phyloP scores from a whole-genome alignment of 106 monocot species.

The Phalaenopsis aphrodite region DNA sequence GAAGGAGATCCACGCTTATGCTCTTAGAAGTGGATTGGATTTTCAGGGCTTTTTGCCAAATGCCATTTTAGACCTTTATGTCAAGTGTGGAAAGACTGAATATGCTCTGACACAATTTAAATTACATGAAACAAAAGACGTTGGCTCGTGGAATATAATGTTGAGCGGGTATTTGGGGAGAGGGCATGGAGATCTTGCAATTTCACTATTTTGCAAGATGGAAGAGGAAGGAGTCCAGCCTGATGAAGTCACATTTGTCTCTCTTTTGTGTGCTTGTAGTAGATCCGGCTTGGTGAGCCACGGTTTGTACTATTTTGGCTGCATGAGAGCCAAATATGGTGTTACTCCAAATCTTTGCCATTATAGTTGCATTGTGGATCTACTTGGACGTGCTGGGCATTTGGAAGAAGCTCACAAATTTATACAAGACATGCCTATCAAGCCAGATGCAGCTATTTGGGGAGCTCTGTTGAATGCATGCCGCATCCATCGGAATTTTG shows the following conservation, averaged over 20 bases:
- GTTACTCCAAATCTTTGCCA: conserved; percentile 65
- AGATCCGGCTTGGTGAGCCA: conserved; percentile 46
- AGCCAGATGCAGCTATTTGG: conserved; percentile 76
- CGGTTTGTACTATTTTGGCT: conserved; percentile 47
- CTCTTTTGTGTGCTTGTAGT: conserved; percentile 66
- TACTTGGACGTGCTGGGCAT: conserved; percentile 58
- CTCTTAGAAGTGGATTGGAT: conserved; percentile 36
- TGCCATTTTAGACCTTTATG: conserved; percentile 73
- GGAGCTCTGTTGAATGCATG: conserved; percentile 87
- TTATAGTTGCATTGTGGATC: conserved; percentile 89
- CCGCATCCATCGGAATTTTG: conserved; percentile 47
- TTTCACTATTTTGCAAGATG: conserved; percentile 52
- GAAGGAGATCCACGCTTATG: conserved; percentile 78
- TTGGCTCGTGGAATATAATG: conserved; percentile 84
- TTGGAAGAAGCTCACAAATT: conserved; percentile 58
- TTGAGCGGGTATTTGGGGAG: conserved; percentile 46
- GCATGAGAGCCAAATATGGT: conserved; percentile 33
- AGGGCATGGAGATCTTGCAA: conserved; percentile 46
- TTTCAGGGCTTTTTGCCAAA: conserved; percentile 57
- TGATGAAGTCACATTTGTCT: conserved; percentile 76
- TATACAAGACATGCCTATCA: conserved; percentile 61
- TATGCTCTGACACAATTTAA: conserved; percentile 51
- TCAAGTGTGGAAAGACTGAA: conserved; percentile 68
- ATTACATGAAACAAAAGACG: conserved; percentile 37
- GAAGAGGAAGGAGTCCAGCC: conserved; percentile 35